These are phyloP conservation scores for Geranium incanum DNA, from an alignment of 441 rosid species.

Conservation along the genomic window DNA sequence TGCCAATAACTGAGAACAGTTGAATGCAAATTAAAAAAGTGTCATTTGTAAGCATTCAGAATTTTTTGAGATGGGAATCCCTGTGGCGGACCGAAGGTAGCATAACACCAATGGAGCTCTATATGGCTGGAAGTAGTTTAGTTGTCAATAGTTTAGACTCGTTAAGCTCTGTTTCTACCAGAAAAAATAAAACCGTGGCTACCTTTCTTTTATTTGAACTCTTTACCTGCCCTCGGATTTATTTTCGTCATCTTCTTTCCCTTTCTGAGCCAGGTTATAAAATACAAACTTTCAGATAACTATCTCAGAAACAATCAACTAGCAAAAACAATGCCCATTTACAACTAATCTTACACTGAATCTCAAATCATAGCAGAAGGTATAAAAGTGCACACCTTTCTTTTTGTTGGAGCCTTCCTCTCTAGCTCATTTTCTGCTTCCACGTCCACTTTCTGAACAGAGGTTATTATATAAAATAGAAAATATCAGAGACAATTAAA, in stretches of 20 bases:
- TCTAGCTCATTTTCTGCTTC: neutral
- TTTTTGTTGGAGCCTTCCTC: neutral
- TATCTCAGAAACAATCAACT: slow-evolving; percentile 12
- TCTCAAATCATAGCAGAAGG: neutral
- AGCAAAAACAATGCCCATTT: neutral
- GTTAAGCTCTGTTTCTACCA: neutral
- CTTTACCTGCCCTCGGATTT: slow-evolving; percentile 28
- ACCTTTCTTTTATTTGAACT: slow-evolving; percentile 11
- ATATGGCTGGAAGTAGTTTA: neutral
- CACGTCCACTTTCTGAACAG: neutral
- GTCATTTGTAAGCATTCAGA: neutral
- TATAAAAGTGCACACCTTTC: neutral
- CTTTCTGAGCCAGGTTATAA: slow-evolving; percentile 25
- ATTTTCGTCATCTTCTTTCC: slow-evolving; percentile 26
- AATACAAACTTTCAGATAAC: slow-evolving; percentile 3
- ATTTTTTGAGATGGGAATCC: neutral
- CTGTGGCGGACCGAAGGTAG: neutral
- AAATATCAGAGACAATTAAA: neutral
- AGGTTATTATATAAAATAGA: neutral
- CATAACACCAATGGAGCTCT: neutral
- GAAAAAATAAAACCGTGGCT: neutral
- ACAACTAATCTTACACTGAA: neutral
- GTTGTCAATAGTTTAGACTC: neutral
- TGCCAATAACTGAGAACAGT: slow-evolving; percentile 28
- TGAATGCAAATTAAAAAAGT: slow-evolving; percentile 15